Percentiles rank a stretch among this genome's conserved stretches.
These are phyloP conservation scores for Teunomyces aglyptinius DNA, from an alignment of 805 yeast species.

Conservation along the genomic window DNA sequence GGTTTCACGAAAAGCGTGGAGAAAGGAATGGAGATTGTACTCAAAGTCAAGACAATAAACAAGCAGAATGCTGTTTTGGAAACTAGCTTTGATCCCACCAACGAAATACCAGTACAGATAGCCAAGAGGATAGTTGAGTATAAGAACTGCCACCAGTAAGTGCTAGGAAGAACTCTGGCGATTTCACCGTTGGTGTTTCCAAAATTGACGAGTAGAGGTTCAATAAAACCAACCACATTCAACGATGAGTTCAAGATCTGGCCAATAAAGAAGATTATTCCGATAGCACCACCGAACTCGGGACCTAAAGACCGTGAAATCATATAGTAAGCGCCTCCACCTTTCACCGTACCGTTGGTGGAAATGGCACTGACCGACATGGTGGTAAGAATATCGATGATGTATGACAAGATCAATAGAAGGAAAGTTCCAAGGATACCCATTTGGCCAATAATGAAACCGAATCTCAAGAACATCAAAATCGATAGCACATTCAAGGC, in stretches of 20 bases:
- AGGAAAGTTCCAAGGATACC: conserved; percentile 79
- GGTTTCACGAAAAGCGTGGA: conserved; percentile 69
- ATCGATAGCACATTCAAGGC: conserved; percentile 89
- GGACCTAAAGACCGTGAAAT: conserved; percentile 93
- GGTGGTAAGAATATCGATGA: conserved; percentile 81
- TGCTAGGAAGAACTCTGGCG: conserved; percentile 59
- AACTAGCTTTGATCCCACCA: conserved; percentile 78
- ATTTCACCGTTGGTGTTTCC: conserved; percentile 61
- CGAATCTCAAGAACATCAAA: conserved; percentile 92
- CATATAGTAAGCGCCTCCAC: conserved; percentile 99
- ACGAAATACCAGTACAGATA: conserved; percentile 69
- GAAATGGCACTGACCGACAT: conserved; percentile 92
- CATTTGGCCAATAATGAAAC: conserved; percentile 92
- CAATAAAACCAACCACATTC: conserved; percentile 94
- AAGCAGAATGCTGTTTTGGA: conserved; percentile 78
- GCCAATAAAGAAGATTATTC: conserved; percentile 90
- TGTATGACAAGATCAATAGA: conserved; percentile 68
- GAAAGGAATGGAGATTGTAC: conserved; percentile 80
- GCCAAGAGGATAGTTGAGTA: conserved; percentile 73
- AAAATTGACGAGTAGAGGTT: conserved; percentile 81
- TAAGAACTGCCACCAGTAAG: conserved; percentile 62
- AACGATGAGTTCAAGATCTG: conserved; percentile 89
- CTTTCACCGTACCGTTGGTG: conserved; percentile 94
- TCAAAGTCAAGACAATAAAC: conserved; percentile 61
- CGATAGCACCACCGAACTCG: conserved; percentile 97